Evolutionary conservation across 169 alveolate species (phyloP).

Genomic region (Neospora caninum): DNA sequence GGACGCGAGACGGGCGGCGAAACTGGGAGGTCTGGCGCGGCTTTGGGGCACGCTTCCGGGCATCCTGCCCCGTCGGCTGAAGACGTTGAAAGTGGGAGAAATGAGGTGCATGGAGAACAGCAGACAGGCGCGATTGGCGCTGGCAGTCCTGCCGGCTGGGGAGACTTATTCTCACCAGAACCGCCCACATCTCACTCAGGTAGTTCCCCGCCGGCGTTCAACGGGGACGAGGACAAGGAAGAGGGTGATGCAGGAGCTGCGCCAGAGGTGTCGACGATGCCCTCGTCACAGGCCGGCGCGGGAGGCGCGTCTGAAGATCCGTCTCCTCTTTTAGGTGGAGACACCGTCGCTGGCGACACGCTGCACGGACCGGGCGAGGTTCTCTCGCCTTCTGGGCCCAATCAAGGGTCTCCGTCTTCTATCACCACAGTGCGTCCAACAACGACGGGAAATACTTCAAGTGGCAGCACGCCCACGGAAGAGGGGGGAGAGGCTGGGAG

Average conservation of each 20-base stretch:
- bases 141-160: not conserved
- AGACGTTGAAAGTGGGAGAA: not conserved
- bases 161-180: not conserved
- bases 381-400: not conserved
- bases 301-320: not conserved
- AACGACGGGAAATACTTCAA: too few species aligned
- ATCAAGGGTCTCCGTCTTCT: too few species aligned
- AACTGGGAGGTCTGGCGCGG: not conserved
- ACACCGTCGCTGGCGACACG: not conserved
- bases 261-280: not conserved
- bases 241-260: not conserved
- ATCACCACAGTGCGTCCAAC: too few species aligned
- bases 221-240: not conserved
- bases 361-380: not conserved
- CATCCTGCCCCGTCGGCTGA: not conserved
- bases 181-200: not conserved
- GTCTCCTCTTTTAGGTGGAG: not conserved
- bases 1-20: too few species aligned
- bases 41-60: not conserved
- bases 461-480: too few species aligned
- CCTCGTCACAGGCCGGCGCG: not conserved
- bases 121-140: not conserved
- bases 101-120: not conserved
- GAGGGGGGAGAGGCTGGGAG: too few species aligned
- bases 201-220: not conserved